Base-by-base conservation (phyloP, 345 rosid species). In the Arabidopsis arenosa region DNA sequence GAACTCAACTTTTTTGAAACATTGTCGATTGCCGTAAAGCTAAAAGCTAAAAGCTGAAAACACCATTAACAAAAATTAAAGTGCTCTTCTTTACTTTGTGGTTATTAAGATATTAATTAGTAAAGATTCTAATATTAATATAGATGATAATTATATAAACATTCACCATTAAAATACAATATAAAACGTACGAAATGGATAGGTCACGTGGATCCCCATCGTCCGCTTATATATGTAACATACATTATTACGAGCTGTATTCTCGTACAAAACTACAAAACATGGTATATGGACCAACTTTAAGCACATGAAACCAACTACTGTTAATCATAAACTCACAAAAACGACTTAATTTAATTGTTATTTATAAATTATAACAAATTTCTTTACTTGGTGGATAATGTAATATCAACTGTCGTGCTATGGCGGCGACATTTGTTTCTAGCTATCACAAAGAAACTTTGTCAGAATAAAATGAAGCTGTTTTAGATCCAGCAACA, bases 241-340 rank as follows among this genome's bases (percentile, higher is more conserved):
- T 28, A 28, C 30, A 56, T 36, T 41, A 45, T 12, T 23, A n/a
- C 47, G 54, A 77, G 66, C 60, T 77, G 72, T 70, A 44, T 39
- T 70, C 23, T 70, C 45, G 30, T 63, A 63, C 30, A 61, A 52
- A 61, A 51, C 52, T 75, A 75, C 68, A 58, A 69, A 53, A 62
- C 23, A 76, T 63, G 33, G 40, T 44, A 53, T 49, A 76, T 76
- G 65, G 14, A 62, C 21, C 51, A 70, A 48, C 80, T 70, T 76
- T 45, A 64, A 70, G 67, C 80, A 77, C 80, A 70, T 77, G 80
- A 70, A 63, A 70, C 63, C 80, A 70, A 39, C 61, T 70, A 12
- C 28, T 56, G 14, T 54, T 70, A 45, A 62, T 63, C 56, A 62
- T 52, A 62, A 5, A 26, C 4, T n/a, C 55, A 12, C n/a, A 45